A percentile compares a stretch with the other conserved stretches of the same genome.
These are phyloP conservation scores for Trametes cinnabarina DNA, from an alignment of 768 basidiomycete genomes.

Conservation along the genomic window DNA sequence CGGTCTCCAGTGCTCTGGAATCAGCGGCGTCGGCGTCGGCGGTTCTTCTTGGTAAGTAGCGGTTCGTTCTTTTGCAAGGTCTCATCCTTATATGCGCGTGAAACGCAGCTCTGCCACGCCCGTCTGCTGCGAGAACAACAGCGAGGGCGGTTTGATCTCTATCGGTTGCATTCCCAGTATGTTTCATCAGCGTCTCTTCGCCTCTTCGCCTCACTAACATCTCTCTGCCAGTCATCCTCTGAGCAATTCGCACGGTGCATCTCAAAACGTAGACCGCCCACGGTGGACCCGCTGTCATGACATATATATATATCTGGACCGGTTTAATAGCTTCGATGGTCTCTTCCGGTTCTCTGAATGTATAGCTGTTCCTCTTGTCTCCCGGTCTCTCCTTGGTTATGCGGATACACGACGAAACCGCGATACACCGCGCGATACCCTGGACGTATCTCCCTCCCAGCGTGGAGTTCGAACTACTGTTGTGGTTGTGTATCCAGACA, in stretches of 20 bases:
- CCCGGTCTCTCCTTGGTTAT: neutral
- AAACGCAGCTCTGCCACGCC: slow-evolving; percentile 16
- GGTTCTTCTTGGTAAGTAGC: slow-evolving; percentile 23
- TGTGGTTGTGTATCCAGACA: neutral
- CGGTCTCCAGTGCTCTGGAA: slow-evolving; percentile 24
- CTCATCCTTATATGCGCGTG: neutral
- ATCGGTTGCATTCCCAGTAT: slow-evolving; percentile 29
- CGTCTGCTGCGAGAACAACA: slow-evolving; percentile 31
- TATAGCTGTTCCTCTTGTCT: slow-evolving; percentile 1
- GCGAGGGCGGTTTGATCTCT: slow-evolving; percentile 25
- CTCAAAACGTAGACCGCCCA: slow-evolving; percentile 2
- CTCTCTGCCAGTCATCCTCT: slow-evolving; percentile 11
- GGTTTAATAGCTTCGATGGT: slow-evolving; percentile 14
- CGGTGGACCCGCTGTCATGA: neutral
- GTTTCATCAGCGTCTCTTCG: neutral
- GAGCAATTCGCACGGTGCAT: neutral
- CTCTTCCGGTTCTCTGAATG: slow-evolving; percentile 4
- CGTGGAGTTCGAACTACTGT: neutral
- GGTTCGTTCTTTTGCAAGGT: too few relatives aligned
- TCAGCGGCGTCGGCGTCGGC: slow-evolving; percentile 16
- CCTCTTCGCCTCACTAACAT: neutral
- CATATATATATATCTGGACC: slow-evolving; percentile 6
- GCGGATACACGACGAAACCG: neutral
- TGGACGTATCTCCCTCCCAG: neutral
- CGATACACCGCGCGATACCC: slow-evolving; percentile 11